Base-by-base conservation (phyloP, 176 grass and related monocot genomes). In the Rhynchospora tenuis region DNA sequence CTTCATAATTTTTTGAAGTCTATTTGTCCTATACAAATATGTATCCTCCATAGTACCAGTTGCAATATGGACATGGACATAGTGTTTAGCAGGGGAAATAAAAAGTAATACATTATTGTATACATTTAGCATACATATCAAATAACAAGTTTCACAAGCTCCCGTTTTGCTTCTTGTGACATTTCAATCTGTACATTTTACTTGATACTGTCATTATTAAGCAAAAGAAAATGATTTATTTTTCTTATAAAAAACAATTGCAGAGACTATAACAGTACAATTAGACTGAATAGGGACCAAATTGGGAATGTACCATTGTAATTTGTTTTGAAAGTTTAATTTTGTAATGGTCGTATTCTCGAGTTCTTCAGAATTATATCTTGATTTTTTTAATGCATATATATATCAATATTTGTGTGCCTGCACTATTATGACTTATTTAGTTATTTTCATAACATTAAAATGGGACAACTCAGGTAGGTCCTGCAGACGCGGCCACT, bases 401-500 rank as follows among this genome's bases (percentile, higher is more conserved):
- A 46, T 64, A 17, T 38, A 50, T 82, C 43, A 82, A 82, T 23
- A 20, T 31, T 43, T 17, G 33, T 38, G 6, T 27, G 28, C 59
- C 3, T 81, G 50, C 15, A 51, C 60, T 14, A 20, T n/a, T 14
- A 74, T 27, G 45, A 20, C 22, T 7, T n/a, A 33, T 3, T 33
- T 2, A 38, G 3, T 38, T 38, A 4, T 7, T 54, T 16, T 27
- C 12, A 0, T 24, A 28, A 27, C 47, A 5, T 50, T 7, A 81
- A 81, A 64, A 7, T 60, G 0, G 29, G 20, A 6, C 5, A 16
- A 9, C 33, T 65, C 87, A 98, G 92, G 88, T 94, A 80, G 68
- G 90, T 51, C 51, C 89, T 43, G 29, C 88, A 73, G 95, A 93
- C 20, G 85, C 83, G 15, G 87, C 86, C 31, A 61, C 83, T 8